These are phyloP conservation scores for Trichoderma semiorbis DNA, from an alignment of 2,329 filamentous ascomycete species.

Conservation along the genomic window DNA sequence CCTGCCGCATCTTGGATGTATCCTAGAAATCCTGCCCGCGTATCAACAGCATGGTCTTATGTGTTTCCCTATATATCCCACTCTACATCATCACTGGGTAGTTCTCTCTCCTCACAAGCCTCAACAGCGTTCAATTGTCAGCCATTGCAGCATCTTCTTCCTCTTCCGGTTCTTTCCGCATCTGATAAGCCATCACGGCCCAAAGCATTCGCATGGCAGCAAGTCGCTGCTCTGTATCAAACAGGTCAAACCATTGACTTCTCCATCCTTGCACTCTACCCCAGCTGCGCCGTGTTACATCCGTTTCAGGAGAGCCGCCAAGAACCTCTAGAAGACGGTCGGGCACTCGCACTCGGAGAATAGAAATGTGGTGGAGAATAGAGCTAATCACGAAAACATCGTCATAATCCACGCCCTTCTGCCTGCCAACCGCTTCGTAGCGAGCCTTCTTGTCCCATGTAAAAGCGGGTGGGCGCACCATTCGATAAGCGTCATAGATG, in stretches of 20 bases:
- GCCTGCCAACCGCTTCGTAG: conserved; percentile 56
- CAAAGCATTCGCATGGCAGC: conserved; percentile 56
- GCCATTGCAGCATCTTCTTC: conserved; percentile 29
- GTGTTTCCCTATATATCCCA: background rate
- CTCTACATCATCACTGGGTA: background rate
- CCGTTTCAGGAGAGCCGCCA: conserved; percentile 42
- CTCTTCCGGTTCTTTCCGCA: conserved; percentile 41
- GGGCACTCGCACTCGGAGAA: conserved; percentile 59
- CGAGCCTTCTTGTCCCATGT: conserved; percentile 60
- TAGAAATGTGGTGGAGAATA: conserved; percentile 59
- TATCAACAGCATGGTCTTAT: background rate
- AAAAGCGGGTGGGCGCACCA: conserved; percentile 54
- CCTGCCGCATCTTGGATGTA: background rate
- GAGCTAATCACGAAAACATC: conserved; percentile 61
- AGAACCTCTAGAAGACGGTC: conserved; percentile 50
- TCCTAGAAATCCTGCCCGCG: background rate
- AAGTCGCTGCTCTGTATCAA: conserved; percentile 50
- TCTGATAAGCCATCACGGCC: conserved; percentile 58
- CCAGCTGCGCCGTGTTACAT: conserved; percentile 42
- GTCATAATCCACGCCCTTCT: conserved; percentile 47
- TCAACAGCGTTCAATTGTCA: conserved; percentile 21
- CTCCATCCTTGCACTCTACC: conserved; percentile 53
- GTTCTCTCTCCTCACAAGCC: background rate
- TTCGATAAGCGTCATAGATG: conserved; percentile 62
- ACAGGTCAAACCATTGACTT: conserved; percentile 61